A percentile compares a stretch with the other conserved stretches of the same genome.
These are phyloP conservation scores for Panicum hallii DNA, from an alignment of 202 grass and related monocot species.

Conservation along the genomic window DNA sequence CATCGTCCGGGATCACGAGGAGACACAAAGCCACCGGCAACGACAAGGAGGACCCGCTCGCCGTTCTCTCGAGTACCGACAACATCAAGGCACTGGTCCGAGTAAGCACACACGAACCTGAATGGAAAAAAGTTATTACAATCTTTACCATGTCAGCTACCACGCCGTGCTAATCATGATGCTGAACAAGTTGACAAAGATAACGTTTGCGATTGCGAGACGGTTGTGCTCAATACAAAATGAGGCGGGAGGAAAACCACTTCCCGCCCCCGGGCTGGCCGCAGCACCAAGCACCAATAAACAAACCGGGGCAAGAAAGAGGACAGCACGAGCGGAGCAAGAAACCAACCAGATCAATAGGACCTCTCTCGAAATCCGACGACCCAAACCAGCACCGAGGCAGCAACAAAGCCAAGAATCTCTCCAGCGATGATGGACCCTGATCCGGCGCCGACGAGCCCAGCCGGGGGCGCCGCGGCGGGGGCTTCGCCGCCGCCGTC, in stretches of 20 bases:
- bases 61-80: no score
- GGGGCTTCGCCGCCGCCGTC: neutral
- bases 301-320: neutral
- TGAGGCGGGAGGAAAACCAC: neutral
- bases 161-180: neutral
- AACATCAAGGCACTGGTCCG: no score
- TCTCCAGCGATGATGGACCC: neutral
- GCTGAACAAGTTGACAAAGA: neutral
- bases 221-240: neutral
- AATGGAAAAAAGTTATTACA: no score
- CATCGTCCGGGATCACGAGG: no score
- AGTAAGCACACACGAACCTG: no score
- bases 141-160: no score
- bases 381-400: neutral
- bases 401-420: neutral
- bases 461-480: neutral
- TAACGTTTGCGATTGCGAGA: no score
- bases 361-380: neutral
- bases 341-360: neutral
- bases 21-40: no score
- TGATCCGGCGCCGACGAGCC: neutral
- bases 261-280: conserved; percentile 18
- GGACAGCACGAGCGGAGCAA: neutral
- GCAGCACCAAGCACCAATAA: neutral
- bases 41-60: no score